Base-by-base conservation (phyloP, 2,329 filamentous ascomycete genomes). In the Phyllosticta capitalensis region DNA sequence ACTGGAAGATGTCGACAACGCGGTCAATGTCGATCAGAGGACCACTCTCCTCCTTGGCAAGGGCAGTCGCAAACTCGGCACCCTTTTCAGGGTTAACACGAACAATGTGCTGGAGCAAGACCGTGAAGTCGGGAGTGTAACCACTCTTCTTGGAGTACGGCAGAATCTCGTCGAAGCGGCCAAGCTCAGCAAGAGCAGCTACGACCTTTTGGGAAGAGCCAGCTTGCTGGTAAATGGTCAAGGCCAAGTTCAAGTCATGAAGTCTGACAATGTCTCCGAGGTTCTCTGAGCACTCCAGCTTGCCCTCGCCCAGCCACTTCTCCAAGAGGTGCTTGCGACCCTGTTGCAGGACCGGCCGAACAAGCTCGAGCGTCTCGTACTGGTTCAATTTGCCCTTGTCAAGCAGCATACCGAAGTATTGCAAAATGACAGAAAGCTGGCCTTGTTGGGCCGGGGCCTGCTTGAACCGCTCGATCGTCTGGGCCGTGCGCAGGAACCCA, bases 401-500 rank as follows among this genome's bases (percentile, higher is more conserved):
- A 33, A 99, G 82, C 51, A 99, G 81, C 83, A 96, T 91, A 63
- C 94, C 94, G 67, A 99, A 99, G 76, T 99, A 99, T 72, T 97
- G 94, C 57, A 99, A 81, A 61, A 96, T 96, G 66, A 90, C 86
- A 1, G 94, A 95, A 77, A 99, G 90, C 72, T 95, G 89, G 52
- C 90, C 90, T 33, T 86, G 86, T 66, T 89, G 84, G 63, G 86
- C 83, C 14, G 90, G 90, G 17, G 95, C 81, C 59, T 83, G 84
- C 83, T 97, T 97, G 79, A 99, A 95, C 67, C 89, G 87, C 76
- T 96, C 92, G 71, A 99, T 97, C 6, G 94, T 99, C 69, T 96
- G 90, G 21, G 90, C 82, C 1, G 92, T 97, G 65, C 94, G 89
- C 59, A 99, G 81, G 79, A 99, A 99, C 54, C 94, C 94, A 61